Percentiles rank a stretch among this genome's conserved stretches.
These are phyloP conservation scores for Syzygium oleosum DNA, from an alignment of 345 rosid species.

Conservation along the genomic window DNA sequence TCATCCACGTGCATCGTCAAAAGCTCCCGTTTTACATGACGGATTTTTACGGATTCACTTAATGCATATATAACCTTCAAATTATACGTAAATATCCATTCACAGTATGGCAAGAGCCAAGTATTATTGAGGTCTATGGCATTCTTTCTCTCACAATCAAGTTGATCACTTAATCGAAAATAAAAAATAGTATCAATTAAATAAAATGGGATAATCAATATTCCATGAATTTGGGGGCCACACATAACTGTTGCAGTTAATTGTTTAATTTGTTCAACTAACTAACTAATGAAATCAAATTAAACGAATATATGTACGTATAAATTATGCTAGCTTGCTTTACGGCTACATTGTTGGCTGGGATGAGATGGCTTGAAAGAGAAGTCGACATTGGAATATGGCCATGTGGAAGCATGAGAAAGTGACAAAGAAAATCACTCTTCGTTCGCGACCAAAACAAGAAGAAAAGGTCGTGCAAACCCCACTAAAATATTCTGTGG, in stretches of 20 bases:
- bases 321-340: neutral
- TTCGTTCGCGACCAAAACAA: neutral
- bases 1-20: neutral
- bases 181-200: neutral
- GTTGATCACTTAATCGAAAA: neutral
- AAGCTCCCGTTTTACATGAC: neutral
- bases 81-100: neutral
- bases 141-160: neutral
- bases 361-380: neutral
- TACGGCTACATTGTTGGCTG: neutral
- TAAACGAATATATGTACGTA: neutral
- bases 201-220: neutral
- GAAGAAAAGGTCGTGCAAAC: neutral
- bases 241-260: neutral
- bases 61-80: neutral
- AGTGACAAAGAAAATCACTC: neutral
- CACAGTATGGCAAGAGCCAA: neutral
- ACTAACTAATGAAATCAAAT: neutral
- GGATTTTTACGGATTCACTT: neutral
- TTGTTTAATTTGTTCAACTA: neutral
- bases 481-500: neutral
- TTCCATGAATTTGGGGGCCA: neutral
- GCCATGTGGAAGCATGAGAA: neutral
- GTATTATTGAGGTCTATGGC: neutral
- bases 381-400: neutral